A percentile compares a stretch with the other conserved stretches of the same genome.
phyloP scores from a whole-genome alignment of 1,284 basidiomycete species.

The Ceraceosorus guamensis region DNA sequence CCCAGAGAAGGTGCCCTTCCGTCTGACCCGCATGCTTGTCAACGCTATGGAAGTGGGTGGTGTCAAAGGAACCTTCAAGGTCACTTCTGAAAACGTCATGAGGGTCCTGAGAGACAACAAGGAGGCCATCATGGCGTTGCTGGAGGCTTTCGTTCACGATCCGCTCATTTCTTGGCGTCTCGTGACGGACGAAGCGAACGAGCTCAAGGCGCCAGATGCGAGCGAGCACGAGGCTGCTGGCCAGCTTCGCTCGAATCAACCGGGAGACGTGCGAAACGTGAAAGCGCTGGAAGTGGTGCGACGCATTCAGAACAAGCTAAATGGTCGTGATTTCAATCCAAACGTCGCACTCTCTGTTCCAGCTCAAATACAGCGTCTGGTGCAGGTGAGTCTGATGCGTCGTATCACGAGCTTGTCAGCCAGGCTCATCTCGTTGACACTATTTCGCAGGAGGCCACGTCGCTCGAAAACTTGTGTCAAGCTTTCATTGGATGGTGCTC shows the following conservation, averaged over 20 bases:
- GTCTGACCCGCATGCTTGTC: conserved; percentile 94
- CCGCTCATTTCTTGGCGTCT: conserved; percentile 57
- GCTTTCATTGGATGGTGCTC: conserved; percentile 46
- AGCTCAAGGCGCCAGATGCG: conserved; percentile 36
- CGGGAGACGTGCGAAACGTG: conserved; percentile 38
- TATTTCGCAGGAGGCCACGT: conserved; percentile 32
- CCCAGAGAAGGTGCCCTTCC: conserved; percentile 97
- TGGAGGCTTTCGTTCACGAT: conserved; percentile 71
- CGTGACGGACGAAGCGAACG: conserved; percentile 30
- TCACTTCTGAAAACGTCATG: conserved; percentile 96
- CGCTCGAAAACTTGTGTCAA: conserved; percentile 41
- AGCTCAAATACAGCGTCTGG: conserved; percentile 39
- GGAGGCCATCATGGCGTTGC: conserved; percentile 92
- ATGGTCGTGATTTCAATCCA: conserved; percentile 43
- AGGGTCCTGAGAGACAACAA: conserved; percentile 90
- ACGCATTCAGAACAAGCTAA: conserved; percentile 45
- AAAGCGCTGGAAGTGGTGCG: conserved; percentile 42
- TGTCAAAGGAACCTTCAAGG: conserved; percentile 92
- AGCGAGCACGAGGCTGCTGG: conserved; percentile 33
- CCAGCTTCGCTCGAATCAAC: conserved; percentile 1
- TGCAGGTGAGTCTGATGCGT: conserved; percentile 9
- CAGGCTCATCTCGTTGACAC: neutral
- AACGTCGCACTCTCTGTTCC: conserved; percentile 25
- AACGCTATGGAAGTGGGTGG: conserved; percentile 97
- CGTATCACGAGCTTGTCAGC: neutral